A percentile compares a stretch with the other conserved stretches of the same genome.
Evolutionary conservation across 805 yeast species (phyloP).

Genomic region (Wickerhamiella shivajii): DNA sequence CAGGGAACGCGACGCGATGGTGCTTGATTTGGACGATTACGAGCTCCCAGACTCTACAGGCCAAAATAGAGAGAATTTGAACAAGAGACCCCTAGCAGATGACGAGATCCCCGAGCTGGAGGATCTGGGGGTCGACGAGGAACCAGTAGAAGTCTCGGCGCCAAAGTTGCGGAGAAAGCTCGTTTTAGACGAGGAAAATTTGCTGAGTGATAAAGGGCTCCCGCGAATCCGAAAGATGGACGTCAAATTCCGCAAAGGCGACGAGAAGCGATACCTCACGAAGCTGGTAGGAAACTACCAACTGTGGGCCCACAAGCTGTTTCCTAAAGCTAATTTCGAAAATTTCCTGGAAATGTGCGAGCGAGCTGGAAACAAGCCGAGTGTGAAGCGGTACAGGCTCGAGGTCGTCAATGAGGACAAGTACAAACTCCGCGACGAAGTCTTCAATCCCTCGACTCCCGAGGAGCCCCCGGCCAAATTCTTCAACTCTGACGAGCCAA

Average conservation of each 20-base stretch:
- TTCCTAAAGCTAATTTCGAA: constrained; percentile 63
- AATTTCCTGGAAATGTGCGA: constrained; percentile 48
- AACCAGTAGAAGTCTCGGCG: too few species aligned
- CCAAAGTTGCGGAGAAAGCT: too few species aligned
- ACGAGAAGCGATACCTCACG: too few species aligned
- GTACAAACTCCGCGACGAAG: constrained; percentile 2
- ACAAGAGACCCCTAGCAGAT: too few species aligned
- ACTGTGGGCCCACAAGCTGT: constrained; percentile 61
- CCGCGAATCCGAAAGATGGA: constrained; percentile 31
- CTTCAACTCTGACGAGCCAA: too few species aligned
- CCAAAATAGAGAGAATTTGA: too few species aligned
- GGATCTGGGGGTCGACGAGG: constrained; percentile 16
- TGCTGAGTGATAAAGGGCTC: constrained; percentile 42
- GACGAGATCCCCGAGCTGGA: too few species aligned
- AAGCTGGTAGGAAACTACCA: constrained; percentile 44
- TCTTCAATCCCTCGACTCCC: background rate
- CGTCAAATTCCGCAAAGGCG: constrained; percentile 17
- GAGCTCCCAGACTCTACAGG: too few species aligned
- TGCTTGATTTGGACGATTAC: too few species aligned
- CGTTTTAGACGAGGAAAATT: constrained; percentile 33
- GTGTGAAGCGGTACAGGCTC: constrained; percentile 12
- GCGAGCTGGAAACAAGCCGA: constrained; percentile 29
- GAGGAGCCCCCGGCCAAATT: too few species aligned
- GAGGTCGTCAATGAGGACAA: constrained; percentile 16
- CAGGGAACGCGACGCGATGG: too few species aligned